Base-by-base conservation (phyloP, 192 early-diverging fungal species). In the Umbelopsis isabellina region DNA sequence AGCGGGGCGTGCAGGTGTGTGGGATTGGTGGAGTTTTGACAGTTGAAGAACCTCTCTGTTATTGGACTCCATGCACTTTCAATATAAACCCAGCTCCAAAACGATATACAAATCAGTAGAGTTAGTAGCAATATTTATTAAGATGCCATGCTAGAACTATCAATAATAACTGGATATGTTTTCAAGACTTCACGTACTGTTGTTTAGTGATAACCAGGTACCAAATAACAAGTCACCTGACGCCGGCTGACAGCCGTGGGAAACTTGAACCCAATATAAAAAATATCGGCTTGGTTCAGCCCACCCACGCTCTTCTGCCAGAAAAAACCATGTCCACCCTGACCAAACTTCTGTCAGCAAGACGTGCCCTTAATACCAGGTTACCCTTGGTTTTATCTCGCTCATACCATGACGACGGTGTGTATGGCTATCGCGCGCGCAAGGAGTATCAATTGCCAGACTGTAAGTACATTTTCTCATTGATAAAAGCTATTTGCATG, bases 381-480 rank as follows among this genome's bases (percentile, higher is more conserved):
- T 10, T 61, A 25, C 55, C 55, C 18, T 4, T 35, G 16, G 55
- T 35, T 35, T 30, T 61, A 13, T 61, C 55, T 35, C 68, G 76
- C 21, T 16, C 21, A 2, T 98, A 96, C 77, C 92, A 94, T 73
- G 89, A 93, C 52, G 85, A 89, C 41, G 89, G 90, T 49, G 90
- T 91, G 3, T 97, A 95, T 74, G 96, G 96, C 12, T 98, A 92
- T 77, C 87, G 96, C n/a, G 85, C 88, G 7, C 91, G 93, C 47
- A 87, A 88, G 21, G 82, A 79, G 27, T 85, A 80, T 61, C 82
- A 79, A 35, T 81, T 91, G 51, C 90, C 89, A 4, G 95, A 98
- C 79, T 98, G 89, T 90, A 78, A 75, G 88, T 85, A 35, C 15
- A 9, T 23, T 7, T 3, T 21, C 23, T 37, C 13, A 18, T n/a